Base-by-base conservation (phyloP, 148 eudicot species). In the Amaranthus cruentus region DNA sequence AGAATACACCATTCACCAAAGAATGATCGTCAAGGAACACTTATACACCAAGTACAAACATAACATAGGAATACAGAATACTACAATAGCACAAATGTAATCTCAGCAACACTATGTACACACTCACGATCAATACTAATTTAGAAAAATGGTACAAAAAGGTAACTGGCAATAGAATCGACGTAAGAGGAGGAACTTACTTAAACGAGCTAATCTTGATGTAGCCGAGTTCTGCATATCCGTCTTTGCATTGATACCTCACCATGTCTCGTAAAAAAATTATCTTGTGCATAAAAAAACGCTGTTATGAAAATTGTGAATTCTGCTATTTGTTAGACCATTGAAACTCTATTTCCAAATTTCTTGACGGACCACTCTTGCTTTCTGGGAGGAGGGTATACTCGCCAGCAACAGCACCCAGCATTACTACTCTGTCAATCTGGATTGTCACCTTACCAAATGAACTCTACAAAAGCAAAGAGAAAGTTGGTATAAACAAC, bases 401-500 rank as follows among this genome's bases (percentile, higher is more conserved):
- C 82, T 90, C 97, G 18, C 97, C 97, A 3, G 96, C 92, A 54
- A 90, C 97, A 46, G 97, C 90, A 70, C 99, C 99, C 65, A 90
- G 81, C 96, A 90, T 90, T 44, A 96, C 99, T 13, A 96, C 99
- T 28, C 94, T 88, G 72, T 96, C 99, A 11, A 96, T 96, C 86
- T 92, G 99, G 83, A 96, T 92, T 6, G 99, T 96, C 75, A 96
- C 99, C 81, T 96, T 96, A 51, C 99, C 99, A 47, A 92, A 96
- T 42, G 97, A 92, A 77, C 89, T 85, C 99, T 96, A 96, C 73
- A 62, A 74, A 66, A 68, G 64, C 57, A 54, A 75, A 75, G 8
- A 28, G 52, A 47, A n/a, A 68, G 47, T 28, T 55, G 15, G 68
- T 55, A 28, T 28, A 54, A 76, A 63, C 13, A 38, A 48, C 11